phyloP scores from a whole-genome alignment of 495 filamentous ascomycete species.

The Aeminium ludgeri region DNA sequence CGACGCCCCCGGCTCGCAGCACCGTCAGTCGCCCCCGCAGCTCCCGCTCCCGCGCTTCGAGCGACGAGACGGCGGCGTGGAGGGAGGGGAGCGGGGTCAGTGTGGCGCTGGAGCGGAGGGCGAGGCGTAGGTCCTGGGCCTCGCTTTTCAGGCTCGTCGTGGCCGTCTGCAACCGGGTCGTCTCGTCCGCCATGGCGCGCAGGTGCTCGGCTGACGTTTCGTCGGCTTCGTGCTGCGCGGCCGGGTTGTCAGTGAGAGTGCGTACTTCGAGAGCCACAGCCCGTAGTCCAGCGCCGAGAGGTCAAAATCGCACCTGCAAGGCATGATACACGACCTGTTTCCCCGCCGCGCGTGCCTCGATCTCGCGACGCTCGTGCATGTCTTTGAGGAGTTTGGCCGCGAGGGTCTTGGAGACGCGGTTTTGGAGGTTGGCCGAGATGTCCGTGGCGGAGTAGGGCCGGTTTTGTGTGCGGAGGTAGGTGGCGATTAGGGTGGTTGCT shows the following conservation, averaged over 20 bases:
- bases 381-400: slow-evolving; percentile 48
- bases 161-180: slow-evolving; percentile 32
- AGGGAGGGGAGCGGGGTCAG: slow-evolving; percentile 39
- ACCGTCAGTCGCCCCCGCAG: slow-evolving; percentile 27
- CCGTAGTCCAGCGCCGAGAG: neutral
- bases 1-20: slow-evolving; percentile 26
- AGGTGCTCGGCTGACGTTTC: slow-evolving; percentile 30
- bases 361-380: slow-evolving; percentile 41
- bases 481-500: slow-evolving; percentile 30
- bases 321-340: slow-evolving; percentile 50
- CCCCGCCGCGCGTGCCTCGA: slow-evolving; percentile 41
- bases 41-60: slow-evolving; percentile 32
- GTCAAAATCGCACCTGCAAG: slow-evolving; percentile 27
- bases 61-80: slow-evolving; percentile 26
- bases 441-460: slow-evolving; percentile 37
- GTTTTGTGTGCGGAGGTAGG: slow-evolving; percentile 40
- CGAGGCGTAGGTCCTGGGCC: slow-evolving; percentile 35
- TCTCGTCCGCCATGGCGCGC: slow-evolving; percentile 32
- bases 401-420: slow-evolving; percentile 48
- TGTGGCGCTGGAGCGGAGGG: slow-evolving; percentile 32
- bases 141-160: slow-evolving; percentile 31
- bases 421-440: slow-evolving; percentile 48
- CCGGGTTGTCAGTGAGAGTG: neutral
- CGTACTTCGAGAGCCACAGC: neutral
- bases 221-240: slow-evolving; percentile 27